Base-by-base conservation (phyloP, 768 basidiomycete genomes). In the Gloeophyllum trabeum region DNA sequence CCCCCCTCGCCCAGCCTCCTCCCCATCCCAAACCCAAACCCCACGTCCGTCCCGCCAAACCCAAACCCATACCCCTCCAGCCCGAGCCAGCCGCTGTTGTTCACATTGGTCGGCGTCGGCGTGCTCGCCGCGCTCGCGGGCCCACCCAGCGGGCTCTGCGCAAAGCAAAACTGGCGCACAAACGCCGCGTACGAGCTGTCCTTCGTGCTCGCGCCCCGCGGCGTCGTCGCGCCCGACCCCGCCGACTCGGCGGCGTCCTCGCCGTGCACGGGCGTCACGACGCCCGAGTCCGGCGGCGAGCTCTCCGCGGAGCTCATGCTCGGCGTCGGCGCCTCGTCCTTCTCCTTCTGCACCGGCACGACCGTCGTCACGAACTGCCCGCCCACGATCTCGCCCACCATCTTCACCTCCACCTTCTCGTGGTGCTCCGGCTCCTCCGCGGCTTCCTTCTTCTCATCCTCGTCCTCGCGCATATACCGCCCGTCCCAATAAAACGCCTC, bases 141-240 rank as follows among this genome's bases (percentile, higher is more conserved):
- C 5, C 36, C 46, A 43, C 42, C 64, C 41, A 51, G 63, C 54
- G 56, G 56, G 41, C 36, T 66, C 48, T 71, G 67, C 5, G 76
- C 77, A 56, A 82, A 82, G 55, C 80, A 81, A 80, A 80, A 82
- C 54, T 78, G 72, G 42, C 62, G 51, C 39, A 81, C 71, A 45
- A 81, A 75, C 19, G 76, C 75, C 42, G 79, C 69, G 51, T 81
- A 81, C 13, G 60, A 58, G 22, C 61, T 54, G 34, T 63, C 59
- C 65, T n/a, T n/a, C n/a, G n/a, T n/a, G n/a, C n/a, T n/a, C n/a
- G n/a, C n/a, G n/a, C n/a, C n/a, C n/a, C n/a, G n/a, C n/a, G n/a
- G n/a, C n/a, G n/a, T n/a, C n/a, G 35, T 38, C 19, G 41, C 39
- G 30, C 41, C 30, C 2, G 24, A 35, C 10, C 43, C 37, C 6